phyloP scores from a whole-genome alignment of 1,284 basidiomycete genomes.

The Microbotryum silenes-acaulis region DNA sequence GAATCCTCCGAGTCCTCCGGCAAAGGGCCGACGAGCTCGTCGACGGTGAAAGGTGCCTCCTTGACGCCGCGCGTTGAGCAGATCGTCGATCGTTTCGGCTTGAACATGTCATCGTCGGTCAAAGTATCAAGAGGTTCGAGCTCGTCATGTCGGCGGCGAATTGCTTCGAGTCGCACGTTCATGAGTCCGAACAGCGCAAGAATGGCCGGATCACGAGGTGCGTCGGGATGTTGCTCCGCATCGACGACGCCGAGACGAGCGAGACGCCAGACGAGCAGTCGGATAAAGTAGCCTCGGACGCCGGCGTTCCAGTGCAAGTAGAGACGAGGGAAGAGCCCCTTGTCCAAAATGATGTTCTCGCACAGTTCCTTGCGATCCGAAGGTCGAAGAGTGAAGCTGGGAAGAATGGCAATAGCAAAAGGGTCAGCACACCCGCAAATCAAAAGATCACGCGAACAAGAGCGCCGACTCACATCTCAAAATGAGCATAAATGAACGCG shows the following conservation, averaged over 20 bases:
- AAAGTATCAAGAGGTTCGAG: conserved; percentile 32
- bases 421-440: neutral
- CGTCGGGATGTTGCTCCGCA: conserved; percentile 33
- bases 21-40: conserved; percentile 20
- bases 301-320: conserved; percentile 48
- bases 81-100: conserved; percentile 36
- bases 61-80: conserved; percentile 39
- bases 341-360: conserved; percentile 44
- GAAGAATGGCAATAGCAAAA: neutral
- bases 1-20: conserved; percentile 24
- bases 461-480: conserved; percentile 40
- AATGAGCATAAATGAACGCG: conserved; percentile 48
- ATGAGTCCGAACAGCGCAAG: conserved; percentile 45
- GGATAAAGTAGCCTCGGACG: conserved; percentile 44
- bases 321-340: conserved; percentile 44
- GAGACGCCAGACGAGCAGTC: conserved; percentile 47
- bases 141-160: conserved; percentile 45
- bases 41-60: conserved; percentile 36
- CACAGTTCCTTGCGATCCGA: conserved; percentile 45
- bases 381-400: conserved; percentile 42
- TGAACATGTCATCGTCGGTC: conserved; percentile 26
- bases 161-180: conserved; percentile 45
- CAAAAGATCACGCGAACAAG: neutral
- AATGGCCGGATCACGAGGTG: conserved; percentile 38
- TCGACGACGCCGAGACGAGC: conserved; percentile 43